Evolutionary conservation across 139 green algal species (phyloP), one percentile per base, ranked within the genome.

Genomic region (Gonium pectorale): DNA sequence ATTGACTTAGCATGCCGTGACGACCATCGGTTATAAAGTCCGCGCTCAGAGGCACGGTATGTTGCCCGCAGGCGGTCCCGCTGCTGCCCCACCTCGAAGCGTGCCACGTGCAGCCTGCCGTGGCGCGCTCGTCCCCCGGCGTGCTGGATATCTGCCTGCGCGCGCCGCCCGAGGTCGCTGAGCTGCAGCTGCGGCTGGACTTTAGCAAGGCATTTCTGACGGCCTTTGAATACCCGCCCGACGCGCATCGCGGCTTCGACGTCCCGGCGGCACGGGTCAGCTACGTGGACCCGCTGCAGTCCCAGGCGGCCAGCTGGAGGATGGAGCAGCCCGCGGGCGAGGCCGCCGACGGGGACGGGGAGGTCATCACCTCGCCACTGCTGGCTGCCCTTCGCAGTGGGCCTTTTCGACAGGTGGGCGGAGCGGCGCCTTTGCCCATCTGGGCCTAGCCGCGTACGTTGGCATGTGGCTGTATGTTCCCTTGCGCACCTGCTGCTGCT

Each of bases 221-320:
- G 2, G 77, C 94, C 13, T 90, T 89, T 43, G 93, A 97, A 60
- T 91, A 94, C 70, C 92, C 95, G 2, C 93, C 94, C 1, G 94
- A 97, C 82, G 91, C 94, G 17, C 92, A 95, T 72, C 86, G 97
- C 0, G 97, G 97, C 13, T 94, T 98, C 72, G 95, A 98, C 86
- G 85, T 99, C 2, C 97, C 97, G 0, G 88, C 96, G 3, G 93
- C 96, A 0, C 17, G 95, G 9, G 82, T 96, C 0, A 91, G 82
- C 5, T 67, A 56, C 51, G 5, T 79, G 24, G 46, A 82, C 59
- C 51, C 67, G 52, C 38, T 67, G 26, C 43, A 69, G 37, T 21
- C 21, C 41, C 41, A 3, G 5, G 22, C 24, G 46, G 35, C 46
- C 2, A 40, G 1, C 35, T 3, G 44, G 64, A 21, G n/a, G 75